Conservation (phyloP, 2,329 filamentous ascomycete species). For the Exserohilum rostratum region DNA sequence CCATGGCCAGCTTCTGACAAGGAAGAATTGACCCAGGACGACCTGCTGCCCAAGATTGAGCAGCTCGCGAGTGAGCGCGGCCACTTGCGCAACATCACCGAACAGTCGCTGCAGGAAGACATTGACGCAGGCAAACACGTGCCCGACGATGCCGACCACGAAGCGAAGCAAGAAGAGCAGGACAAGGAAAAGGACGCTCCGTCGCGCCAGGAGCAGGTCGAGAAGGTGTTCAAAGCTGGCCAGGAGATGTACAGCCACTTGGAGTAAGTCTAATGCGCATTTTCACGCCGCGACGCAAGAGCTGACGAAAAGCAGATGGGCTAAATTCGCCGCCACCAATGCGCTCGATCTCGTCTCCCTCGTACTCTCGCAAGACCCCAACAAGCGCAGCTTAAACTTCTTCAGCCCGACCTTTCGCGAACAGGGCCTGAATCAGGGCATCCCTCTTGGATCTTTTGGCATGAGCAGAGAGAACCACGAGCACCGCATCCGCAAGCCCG, state of each 20-base stretch:
- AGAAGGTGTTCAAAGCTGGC: constrained; percentile 49
- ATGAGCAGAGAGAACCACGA: constrained; percentile 32
- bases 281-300: constrained; percentile 52
- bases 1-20: constrained; percentile 63
- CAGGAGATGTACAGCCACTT: constrained; percentile 52
- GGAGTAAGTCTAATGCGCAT: constrained; percentile 53
- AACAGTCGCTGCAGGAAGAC: constrained; percentile 73
- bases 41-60: constrained; percentile 73
- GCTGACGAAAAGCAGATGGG: constrained; percentile 33
- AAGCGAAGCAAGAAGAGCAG: constrained; percentile 53
- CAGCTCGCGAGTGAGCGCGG: constrained; percentile 81
- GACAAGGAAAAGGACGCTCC: constrained; percentile 48
- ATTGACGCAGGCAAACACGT: constrained; percentile 58
- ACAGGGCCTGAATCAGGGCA: constrained; percentile 28
- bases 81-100: constrained; percentile 80
- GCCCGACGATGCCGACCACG: constrained; percentile 50
- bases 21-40: constrained; percentile 58
- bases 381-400: constrained; percentile 31
- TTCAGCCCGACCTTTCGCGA: constrained; percentile 39
- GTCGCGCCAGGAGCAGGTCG: constrained; percentile 39
- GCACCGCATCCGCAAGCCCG: constrained; percentile 22
- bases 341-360: constrained; percentile 43
- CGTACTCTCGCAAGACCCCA: constrained; percentile 38
- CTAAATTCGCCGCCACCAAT: constrained; percentile 38
- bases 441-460: constrained; percentile 48